Evolutionary conservation across 2,329 filamentous ascomycete genomes (phyloP).

Genomic region (Xylariaceae sp.): DNA sequence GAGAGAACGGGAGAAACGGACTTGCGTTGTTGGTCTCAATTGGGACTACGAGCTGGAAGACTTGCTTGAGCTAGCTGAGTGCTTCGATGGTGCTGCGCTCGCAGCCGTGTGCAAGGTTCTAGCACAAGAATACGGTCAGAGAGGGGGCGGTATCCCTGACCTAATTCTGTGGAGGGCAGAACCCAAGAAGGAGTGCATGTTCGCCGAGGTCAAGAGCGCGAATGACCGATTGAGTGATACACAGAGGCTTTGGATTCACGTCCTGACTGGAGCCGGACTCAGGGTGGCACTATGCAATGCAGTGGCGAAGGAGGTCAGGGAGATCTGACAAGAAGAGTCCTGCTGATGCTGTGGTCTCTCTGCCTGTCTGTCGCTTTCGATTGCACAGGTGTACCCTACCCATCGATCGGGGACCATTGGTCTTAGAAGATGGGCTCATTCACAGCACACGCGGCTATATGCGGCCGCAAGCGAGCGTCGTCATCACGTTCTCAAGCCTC

Average conservation of each 20-base stretch:
- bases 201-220: conserved; percentile 73
- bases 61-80: conserved; percentile 69
- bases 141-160: conserved; percentile 86
- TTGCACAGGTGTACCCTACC: neutral
- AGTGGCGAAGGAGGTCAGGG: conserved; percentile 47
- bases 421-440: neutral
- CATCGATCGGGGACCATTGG: neutral
- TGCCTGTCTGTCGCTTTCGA: neutral
- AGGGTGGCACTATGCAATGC: conserved; percentile 75
- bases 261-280: conserved; percentile 77
- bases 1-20: conserved; percentile 62
- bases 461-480: neutral
- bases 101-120: conserved; percentile 86
- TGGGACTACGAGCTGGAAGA: conserved; percentile 83
- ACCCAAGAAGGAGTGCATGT: conserved; percentile 57
- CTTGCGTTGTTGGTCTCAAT: conserved; percentile 85
- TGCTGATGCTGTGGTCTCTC: neutral
- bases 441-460: neutral
- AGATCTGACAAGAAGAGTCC: conserved; percentile 25
- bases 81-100: conserved; percentile 75
- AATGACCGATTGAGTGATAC: conserved; percentile 96
- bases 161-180: conserved; percentile 73
- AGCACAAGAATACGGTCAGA: conserved; percentile 86
- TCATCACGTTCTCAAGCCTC: neutral
- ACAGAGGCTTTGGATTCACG: conserved; percentile 94